Percentiles rank a stretch among this genome's conserved stretches.
Evolutionary conservation across 1,284 basidiomycete species (phyloP).

Genomic region (Tilletia indica): DNA sequence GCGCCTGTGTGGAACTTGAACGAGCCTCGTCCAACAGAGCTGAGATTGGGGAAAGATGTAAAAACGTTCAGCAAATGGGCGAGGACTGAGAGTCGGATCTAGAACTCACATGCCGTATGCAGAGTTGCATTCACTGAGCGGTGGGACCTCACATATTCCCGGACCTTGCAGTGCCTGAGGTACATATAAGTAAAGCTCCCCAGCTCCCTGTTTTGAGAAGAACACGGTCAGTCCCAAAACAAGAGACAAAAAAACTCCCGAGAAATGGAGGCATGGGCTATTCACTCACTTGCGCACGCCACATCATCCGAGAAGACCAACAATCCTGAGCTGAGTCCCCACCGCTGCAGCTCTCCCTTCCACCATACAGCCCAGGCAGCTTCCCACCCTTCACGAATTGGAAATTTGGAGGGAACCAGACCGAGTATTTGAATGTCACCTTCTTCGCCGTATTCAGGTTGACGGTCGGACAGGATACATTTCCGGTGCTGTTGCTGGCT

Average conservation of each 20-base stretch:
- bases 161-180: slow-evolving; percentile 32
- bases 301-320: slow-evolving; percentile 58
- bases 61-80: not conserved
- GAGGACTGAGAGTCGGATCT: not conserved
- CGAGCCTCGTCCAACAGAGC: slow-evolving; percentile 33
- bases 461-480: not conserved
- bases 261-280: too few species aligned
- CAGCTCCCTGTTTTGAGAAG: slow-evolving; percentile 25
- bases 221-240: not conserved
- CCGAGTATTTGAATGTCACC: slow-evolving; percentile 15
- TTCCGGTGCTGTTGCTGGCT: not conserved
- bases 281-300: slow-evolving; percentile 37
- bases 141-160: slow-evolving; percentile 25
- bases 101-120: slow-evolving; percentile 31
- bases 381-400: slow-evolving; percentile 43
- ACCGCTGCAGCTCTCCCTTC: slow-evolving; percentile 57
- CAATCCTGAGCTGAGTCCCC: slow-evolving; percentile 56
- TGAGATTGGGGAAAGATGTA: not conserved
- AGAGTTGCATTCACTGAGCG: slow-evolving; percentile 29
- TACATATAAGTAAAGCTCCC: slow-evolving; percentile 63
- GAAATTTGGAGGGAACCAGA: slow-evolving; percentile 27
- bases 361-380: slow-evolving; percentile 46
- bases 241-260: not conserved
- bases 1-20: slow-evolving; percentile 22
- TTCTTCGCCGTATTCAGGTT: not conserved